Evolutionary conservation across 345 rosid genomes (phyloP), one percentile per base, ranked within the genome.

Genomic region (Triadica sebifera): DNA sequence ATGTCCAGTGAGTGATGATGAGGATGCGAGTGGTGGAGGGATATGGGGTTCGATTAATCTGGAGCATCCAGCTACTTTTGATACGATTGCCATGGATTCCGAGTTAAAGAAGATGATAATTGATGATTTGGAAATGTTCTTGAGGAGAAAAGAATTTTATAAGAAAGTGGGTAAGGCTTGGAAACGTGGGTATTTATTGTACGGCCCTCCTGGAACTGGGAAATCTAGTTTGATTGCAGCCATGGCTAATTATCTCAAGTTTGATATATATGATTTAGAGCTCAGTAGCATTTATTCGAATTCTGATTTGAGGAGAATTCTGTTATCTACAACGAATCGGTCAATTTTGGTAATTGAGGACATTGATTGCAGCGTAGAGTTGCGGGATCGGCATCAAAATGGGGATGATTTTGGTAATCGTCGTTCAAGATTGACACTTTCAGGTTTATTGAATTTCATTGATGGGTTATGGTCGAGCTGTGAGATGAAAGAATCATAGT

Each of bases 151-250:
- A 50, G 90, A 85, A 43, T 85, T 76, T 52, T 88, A 85, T 13
- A 85, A 75, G 67, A 84, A 68, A 76, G 87, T 85, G 8, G 90
- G 92, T 17, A 81, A 78, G 57, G 83, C 90, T 25, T 88, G 92
- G 92, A 88, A 86, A 71, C 75, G 90, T 8, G 92, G 89, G 8
- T 88, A 82, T 46, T 79, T 88, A 55, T 67, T 85, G 45, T 82
- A 82, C 64, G 91, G 90, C 16, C 87, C 90, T 24, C 90, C 92
- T 0, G 90, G 92, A 1, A 88, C 92, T 3, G 92, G 90, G 10
- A 86, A 86, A 75, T 88, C 92, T 0, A 88, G 86, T 6, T 78
- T 86, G 81, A 70, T 85, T 72, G 90, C 90, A 0, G 92, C 89
- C 1, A 85, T 85, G 85, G 92, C 90, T 29, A 86, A 88, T 74